phyloP scores from a whole-genome alignment of 2,329 filamentous ascomycete genomes.

The Cytospora piceicola region DNA sequence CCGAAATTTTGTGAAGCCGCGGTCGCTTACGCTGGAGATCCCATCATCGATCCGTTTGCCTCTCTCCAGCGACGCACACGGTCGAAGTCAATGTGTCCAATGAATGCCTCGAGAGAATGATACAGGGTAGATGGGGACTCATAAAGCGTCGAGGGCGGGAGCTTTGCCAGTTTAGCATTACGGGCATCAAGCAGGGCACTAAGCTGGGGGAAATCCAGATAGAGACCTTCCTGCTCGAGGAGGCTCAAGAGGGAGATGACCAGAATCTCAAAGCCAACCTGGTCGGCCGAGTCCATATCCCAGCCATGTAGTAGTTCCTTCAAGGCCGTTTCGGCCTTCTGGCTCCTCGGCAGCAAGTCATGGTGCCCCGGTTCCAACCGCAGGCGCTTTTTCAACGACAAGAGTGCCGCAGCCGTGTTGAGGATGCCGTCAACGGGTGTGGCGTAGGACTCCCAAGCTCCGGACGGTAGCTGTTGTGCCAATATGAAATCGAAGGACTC shows the following conservation, averaged over 20 bases:
- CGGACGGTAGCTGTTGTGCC: neutral
- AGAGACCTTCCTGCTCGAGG: neutral
- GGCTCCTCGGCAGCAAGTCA: neutral
- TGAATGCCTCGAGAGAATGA: constrained; percentile 11
- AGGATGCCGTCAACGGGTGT: neutral
- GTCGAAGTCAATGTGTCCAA: constrained; percentile 5
- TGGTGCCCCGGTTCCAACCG: neutral
- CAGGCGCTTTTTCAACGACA: neutral
- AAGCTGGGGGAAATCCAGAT: neutral
- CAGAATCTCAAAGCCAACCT: constrained; percentile 12
- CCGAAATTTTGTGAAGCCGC: too few species aligned
- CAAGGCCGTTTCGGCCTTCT: neutral
- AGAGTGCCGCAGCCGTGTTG: constrained; percentile 9
- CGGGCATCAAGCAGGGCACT: neutral
- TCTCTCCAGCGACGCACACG: neutral
- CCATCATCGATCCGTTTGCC: constrained; percentile 1
- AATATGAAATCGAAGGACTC: neutral
- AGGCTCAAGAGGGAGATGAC: neutral
- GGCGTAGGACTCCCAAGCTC: neutral
- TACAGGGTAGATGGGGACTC: neutral
- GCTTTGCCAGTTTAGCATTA: neutral
- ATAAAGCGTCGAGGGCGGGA: neutral
- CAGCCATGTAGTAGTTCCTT: neutral
- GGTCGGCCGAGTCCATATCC: neutral
- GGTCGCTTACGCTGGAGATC: too few species aligned